phyloP scores from a whole-genome alignment of 163 green algal genomes.

The Chlorella variabilis region DNA sequence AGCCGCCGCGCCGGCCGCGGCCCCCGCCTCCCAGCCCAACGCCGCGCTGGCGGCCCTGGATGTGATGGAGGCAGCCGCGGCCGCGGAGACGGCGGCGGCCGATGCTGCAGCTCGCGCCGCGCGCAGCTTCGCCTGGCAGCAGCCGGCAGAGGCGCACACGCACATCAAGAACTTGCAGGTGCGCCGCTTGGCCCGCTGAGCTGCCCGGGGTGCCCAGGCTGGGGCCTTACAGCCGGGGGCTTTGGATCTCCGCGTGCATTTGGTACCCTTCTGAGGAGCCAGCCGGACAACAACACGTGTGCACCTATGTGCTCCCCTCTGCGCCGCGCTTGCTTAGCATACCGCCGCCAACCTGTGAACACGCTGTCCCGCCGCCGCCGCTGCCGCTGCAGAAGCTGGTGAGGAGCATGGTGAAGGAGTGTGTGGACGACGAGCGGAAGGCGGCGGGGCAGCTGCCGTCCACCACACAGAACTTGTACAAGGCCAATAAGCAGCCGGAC shows the following conservation, averaged over 20 bases:
- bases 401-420: constrained; percentile 23
- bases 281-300: too few relatives aligned
- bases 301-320: background rate
- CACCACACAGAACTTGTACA: background rate
- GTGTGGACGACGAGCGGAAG: constrained; percentile 23
- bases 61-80: background rate
- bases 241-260: too few relatives aligned
- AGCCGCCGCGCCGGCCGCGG: background rate
- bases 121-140: constrained; percentile 24
- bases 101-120: background rate
- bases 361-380: background rate
- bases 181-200: too few relatives aligned
- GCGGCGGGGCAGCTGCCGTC: background rate
- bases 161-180: constrained; percentile 12
- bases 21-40: background rate
- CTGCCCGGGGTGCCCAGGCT: too few relatives aligned
- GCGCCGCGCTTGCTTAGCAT: too few relatives aligned
- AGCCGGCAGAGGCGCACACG: background rate
- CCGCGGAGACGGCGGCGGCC: background rate
- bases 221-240: too few relatives aligned
- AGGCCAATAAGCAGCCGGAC: background rate
- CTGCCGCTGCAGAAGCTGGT: constrained; percentile 4
- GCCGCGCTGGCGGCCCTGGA: constrained; percentile 6
- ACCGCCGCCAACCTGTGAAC: too few relatives aligned
- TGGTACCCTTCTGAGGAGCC: too few relatives aligned